Percentiles rank a stretch among this genome's conserved stretches.
These are phyloP conservation scores for Rhodotorula glutinis DNA, from an alignment of 1,284 basidiomycete genomes.

Conservation along the genomic window DNA sequence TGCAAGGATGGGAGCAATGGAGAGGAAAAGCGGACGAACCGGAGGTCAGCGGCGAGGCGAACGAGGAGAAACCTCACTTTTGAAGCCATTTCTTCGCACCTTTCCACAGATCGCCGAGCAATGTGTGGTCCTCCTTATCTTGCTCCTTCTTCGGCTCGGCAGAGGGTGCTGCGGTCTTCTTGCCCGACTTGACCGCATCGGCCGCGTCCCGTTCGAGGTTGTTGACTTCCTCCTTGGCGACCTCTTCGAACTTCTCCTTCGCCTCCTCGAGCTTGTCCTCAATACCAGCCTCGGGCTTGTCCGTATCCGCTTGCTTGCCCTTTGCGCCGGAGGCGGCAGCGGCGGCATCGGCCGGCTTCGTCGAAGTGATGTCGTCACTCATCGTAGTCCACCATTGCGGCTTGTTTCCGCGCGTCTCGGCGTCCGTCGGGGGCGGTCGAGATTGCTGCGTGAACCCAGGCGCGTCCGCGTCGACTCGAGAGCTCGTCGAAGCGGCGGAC, in stretches of 20 bases:
- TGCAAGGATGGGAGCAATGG: neutral
- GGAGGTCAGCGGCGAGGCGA: neutral
- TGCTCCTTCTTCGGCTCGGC: neutral
- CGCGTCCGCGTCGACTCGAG: constrained; percentile 10
- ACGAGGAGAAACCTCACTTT: neutral
- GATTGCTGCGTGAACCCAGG: constrained; percentile 33
- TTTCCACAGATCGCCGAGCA: constrained; percentile 36
- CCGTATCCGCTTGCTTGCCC: neutral
- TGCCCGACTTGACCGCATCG: neutral
- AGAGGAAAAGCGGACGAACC: neutral
- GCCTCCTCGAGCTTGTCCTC: neutral
- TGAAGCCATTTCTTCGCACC: constrained; percentile 33
- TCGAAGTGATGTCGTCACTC: constrained; percentile 26
- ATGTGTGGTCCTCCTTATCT: constrained; percentile 13
- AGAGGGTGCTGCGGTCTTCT: neutral
- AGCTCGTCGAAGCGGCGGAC: constrained; percentile 2
- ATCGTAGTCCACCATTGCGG: constrained; percentile 26
- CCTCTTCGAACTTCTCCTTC: constrained; percentile 1
- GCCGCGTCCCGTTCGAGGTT: constrained; percentile 1
- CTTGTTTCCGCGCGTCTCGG: constrained; percentile 6
- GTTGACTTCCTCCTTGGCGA: constrained; percentile 1
- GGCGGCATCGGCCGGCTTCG: constrained; percentile 1
- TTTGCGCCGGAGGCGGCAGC: neutral
- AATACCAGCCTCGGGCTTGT: neutral
- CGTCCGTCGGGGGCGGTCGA: constrained; percentile 27